Base-by-base conservation (phyloP, 169 alveolate species). In the Neospora caninum region DNA sequence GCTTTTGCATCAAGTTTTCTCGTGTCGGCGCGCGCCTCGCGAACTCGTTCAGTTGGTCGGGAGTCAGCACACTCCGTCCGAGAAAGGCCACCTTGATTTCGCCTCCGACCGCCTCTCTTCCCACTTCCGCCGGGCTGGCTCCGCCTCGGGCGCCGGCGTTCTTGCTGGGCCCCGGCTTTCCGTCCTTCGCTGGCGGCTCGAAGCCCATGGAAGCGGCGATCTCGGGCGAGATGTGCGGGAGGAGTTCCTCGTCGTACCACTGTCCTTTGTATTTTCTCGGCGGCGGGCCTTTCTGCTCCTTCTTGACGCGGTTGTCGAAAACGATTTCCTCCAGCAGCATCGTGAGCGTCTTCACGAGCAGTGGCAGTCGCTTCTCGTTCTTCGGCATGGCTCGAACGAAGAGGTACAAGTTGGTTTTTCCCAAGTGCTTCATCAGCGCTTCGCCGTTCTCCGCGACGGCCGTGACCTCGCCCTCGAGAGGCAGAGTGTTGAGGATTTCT, bases 191-290 rank as follows among this genome's bases (percentile, higher is more conserved):
- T 36, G 38, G 64, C 25, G 53, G 89, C 58, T 49, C 13, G 89
- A 82, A 82, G n/a, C 89, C 89, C 39, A 41, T 25, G 34, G 53
- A 2, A 22, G 89, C 89, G 16, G 89, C 89, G 41, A 82, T 42
- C 36, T 82, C 64, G 64, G 89, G 89, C 39, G n/a, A 10, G 89
- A 82, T 31, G 25, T 82, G 89, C 22, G 89, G 89, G 10, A 82
- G 89, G 69, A 82, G 67, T 27, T 82, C 89, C 64, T 82, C 89
- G 89, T 82, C 89, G 67, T 82, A 82, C 89, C 89, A 82, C 89
- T 82, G 89, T 13, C 89, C 36, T 43, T 82, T 82, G 36, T 82
- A 82, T 43, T 82, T 82, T 27, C 89, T 13, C 38, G 67, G 89
- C 20, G 89, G 89, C 31, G 89, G 89, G 38, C 89, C 89, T 67